A percentile compares a stretch with the other conserved stretches of the same genome.
phyloP scores from a whole-genome alignment of 2,329 filamentous ascomycete species.

The Cytospora leucostoma region DNA sequence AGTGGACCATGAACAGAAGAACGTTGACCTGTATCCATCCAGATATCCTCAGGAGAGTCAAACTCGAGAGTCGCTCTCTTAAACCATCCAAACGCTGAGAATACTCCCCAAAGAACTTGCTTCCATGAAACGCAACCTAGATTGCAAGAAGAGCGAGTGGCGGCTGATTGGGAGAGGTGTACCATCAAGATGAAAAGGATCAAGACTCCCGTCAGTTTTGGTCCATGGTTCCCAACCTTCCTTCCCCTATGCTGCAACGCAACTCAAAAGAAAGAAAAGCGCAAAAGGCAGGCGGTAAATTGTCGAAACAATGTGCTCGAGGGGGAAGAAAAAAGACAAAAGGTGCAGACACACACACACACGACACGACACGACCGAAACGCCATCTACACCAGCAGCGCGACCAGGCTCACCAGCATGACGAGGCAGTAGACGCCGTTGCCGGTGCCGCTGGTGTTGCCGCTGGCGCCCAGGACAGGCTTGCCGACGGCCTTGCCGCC shows the following conservation, averaged over 20 bases:
- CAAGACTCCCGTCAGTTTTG: not conserved
- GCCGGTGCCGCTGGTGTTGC: conserved; percentile 37
- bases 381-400: conserved; percentile 37
- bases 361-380: not conserved
- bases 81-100: not conserved
- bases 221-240: not conserved
- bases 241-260: not conserved
- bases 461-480: conserved; percentile 31
- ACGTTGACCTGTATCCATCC: not conserved
- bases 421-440: conserved; percentile 39
- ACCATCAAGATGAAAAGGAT: not conserved
- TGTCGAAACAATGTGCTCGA: not conserved
- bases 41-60: not conserved
- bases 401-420: conserved; percentile 40
- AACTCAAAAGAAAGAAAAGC: not conserved
- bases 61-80: not conserved
- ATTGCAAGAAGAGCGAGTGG: not conserved
- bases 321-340: not conserved
- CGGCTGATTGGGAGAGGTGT: not conserved
- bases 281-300: not conserved
- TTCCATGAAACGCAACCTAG: not conserved
- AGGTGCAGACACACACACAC: not conserved
- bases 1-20: conserved; percentile 2
- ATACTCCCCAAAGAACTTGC: not conserved
- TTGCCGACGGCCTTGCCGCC: conserved; percentile 38